phyloP scores from a whole-genome alignment of 2,329 filamentous ascomycete species.

The Xenoacremonium recifei region DNA sequence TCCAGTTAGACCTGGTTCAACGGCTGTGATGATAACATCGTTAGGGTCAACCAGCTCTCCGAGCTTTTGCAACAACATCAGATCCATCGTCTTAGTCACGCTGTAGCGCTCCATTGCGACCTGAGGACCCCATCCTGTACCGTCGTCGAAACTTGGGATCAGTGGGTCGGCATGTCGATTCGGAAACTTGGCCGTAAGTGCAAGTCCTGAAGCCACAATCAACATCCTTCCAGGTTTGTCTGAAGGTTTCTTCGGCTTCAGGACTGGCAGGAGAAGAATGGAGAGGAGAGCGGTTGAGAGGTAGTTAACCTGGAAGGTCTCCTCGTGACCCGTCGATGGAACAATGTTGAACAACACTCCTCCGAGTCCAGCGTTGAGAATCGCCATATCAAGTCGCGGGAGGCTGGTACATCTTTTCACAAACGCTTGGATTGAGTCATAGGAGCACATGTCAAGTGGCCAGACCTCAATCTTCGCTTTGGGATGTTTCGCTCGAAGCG shows the following conservation, averaged over 20 bases:
- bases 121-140: not conserved
- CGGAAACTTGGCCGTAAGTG: conserved; percentile 14
- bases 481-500: conserved; percentile 21
- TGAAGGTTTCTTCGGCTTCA: conserved; percentile 14
- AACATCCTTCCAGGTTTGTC: not conserved
- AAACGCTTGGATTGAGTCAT: conserved; percentile 42
- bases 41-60: conserved; percentile 9
- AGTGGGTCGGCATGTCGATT: not conserved
- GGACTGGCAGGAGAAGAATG: conserved; percentile 29
- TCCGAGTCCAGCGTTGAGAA: conserved; percentile 43
- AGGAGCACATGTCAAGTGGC: conserved; percentile 41
- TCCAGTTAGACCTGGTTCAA: conserved; percentile 17
- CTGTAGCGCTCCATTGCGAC: conserved; percentile 14
- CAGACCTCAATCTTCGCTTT: conserved; percentile 40
- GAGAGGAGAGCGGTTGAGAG: conserved; percentile 33
- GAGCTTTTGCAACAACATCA: conserved; percentile 13
- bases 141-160: conserved; percentile 6
- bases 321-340: conserved; percentile 36
- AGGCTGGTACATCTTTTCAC: conserved; percentile 30
- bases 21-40: conserved; percentile 21
- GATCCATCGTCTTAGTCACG: conserved; percentile 20
- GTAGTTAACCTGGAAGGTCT: conserved; percentile 40
- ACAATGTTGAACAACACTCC: conserved; percentile 16
- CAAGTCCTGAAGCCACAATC: conserved; percentile 22
- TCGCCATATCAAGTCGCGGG: conserved; percentile 39